These are phyloP conservation scores for Globisporangium parvum DNA, from an alignment of 352 stramenopile species.

Conservation along the genomic window DNA sequence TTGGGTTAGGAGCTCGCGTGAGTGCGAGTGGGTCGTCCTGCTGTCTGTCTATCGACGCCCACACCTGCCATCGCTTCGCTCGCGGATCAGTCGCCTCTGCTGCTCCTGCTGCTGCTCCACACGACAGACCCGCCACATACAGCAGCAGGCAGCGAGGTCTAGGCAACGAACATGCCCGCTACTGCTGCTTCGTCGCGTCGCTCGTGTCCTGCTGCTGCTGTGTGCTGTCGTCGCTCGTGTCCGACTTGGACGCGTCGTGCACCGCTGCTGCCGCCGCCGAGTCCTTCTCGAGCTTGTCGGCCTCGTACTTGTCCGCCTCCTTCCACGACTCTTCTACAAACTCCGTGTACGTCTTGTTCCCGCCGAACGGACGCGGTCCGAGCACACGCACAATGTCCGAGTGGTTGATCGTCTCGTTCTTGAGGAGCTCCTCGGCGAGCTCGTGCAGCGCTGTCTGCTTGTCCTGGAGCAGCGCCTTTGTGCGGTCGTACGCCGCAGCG, in stretches of 20 bases:
- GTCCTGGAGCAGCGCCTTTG: constrained; percentile 91
- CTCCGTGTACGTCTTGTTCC: constrained; percentile 95
- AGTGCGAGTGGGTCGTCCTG: background rate
- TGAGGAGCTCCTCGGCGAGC: constrained; percentile 93
- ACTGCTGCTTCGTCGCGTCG: constrained; percentile 13
- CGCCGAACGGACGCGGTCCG: constrained; percentile 90
- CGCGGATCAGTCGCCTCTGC: too few relatives aligned
- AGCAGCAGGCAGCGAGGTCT: too few relatives aligned
- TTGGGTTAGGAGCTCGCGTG: too few relatives aligned
- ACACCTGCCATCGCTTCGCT: background rate
- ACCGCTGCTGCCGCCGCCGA: constrained; percentile 5
- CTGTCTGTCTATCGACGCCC: background rate
- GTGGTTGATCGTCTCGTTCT: constrained; percentile 99
- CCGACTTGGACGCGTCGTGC: too few relatives aligned
- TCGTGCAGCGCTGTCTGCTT: constrained; percentile 92
- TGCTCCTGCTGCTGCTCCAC: too few relatives aligned
- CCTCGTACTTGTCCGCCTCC: constrained; percentile 76
- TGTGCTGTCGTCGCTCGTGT: constrained; percentile 27
- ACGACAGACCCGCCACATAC: too few relatives aligned
- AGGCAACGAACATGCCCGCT: background rate
- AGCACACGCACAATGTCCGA: constrained; percentile 95
- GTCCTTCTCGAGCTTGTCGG: constrained; percentile 46
- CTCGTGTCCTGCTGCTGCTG: constrained; percentile 21
- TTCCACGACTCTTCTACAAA: constrained; percentile 90
- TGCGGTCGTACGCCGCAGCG: constrained; percentile 95